Evolutionary conservation across 768 basidiomycete genomes (phyloP), one percentile per base, ranked within the genome.

Genomic region (Pisolithus orientalis): DNA sequence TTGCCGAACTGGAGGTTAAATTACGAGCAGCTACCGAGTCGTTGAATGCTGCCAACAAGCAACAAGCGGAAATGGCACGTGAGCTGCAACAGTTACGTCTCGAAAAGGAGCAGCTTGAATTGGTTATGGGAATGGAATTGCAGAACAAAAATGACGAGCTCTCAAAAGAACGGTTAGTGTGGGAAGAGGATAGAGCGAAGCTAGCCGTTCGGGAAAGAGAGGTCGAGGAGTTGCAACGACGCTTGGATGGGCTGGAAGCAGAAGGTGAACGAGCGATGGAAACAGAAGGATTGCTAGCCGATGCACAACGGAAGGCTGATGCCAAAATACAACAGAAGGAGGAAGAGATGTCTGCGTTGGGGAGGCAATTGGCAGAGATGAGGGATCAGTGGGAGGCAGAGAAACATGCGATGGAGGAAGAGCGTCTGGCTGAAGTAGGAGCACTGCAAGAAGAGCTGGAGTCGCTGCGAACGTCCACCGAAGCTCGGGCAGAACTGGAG

Each of bases 51-150:
- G 81, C 84, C 3, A 79, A 75, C 49, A 79, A 76, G 67, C 80
- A 82, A 57, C 83, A 82, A 58, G 80, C 73, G 6, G 80, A 85
- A 56, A 65, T 85, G 70, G 67, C 73, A 14, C 74, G 82, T 46
- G 87, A 89, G 57, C 57, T 89, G 48, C 78, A 81, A 9, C 69
- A 82, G 54, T 66, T 87, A 44, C 73, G 70, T 53, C 61, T 85
- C 50, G 89, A 90, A 64, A 90, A 87, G 69, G 77, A 82, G 46
- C 77, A 86, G 58, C 70, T 84, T 13, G 83, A 87, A 64, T 82
- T 82, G 2, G 75, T 76, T 55, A 72, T 85, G 70, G 73, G 74
- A 1, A 72, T 84, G 72, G 87, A 90, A 54, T 63, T 82, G 48
- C 77, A 80, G 55, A 44, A 58, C 21, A 75, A 80, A 42, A 63